Percentiles rank a stretch among this genome's conserved stretches.
These are phyloP conservation scores for Phyllostachys edulis DNA, from an alignment of 176 grass and related monocot genomes.

Conservation along the genomic window DNA sequence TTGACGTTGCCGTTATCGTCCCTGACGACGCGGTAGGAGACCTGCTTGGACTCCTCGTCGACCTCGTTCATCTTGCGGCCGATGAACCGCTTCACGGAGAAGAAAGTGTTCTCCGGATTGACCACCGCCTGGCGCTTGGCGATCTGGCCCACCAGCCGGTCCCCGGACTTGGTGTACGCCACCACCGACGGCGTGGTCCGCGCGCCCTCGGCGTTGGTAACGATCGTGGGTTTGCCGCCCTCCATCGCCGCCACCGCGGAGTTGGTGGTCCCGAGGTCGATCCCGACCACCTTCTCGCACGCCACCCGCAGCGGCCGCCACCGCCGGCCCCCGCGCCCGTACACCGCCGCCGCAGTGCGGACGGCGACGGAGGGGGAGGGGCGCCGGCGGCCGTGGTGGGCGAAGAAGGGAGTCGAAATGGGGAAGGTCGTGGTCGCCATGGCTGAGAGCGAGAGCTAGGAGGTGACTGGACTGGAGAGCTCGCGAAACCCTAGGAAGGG, in stretches of 20 bases:
- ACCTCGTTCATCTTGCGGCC: constrained; percentile 81
- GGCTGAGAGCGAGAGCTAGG: background rate
- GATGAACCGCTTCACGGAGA: constrained; percentile 77
- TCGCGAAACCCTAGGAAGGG: constrained; percentile 34
- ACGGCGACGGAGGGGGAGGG: constrained; percentile 4
- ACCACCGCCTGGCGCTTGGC: constrained; percentile 84
- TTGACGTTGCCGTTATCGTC: constrained; percentile 80
- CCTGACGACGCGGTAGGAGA: constrained; percentile 58
- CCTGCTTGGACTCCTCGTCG: constrained; percentile 72
- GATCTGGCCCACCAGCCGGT: constrained; percentile 76
- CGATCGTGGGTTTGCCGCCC: constrained; percentile 78
- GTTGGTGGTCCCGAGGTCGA: constrained; percentile 88
- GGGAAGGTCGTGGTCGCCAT: constrained; percentile 46
- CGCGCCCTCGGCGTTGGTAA: constrained; percentile 81
- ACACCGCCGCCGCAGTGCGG: constrained; percentile 25
- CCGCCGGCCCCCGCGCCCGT: constrained; percentile 33
- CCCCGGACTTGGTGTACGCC: constrained; percentile 69
- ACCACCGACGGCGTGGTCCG: constrained; percentile 84
- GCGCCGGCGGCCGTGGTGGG: constrained; percentile 12
- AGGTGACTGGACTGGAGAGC: background rate
- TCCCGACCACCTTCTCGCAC: constrained; percentile 73
- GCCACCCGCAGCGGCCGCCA: constrained; percentile 55
- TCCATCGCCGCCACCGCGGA: constrained; percentile 78
- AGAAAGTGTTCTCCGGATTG: constrained; percentile 85
- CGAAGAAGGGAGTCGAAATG: constrained; percentile 46